phyloP scores from a whole-genome alignment of 257 asterid genomes.

The Euphrasia confusa region DNA sequence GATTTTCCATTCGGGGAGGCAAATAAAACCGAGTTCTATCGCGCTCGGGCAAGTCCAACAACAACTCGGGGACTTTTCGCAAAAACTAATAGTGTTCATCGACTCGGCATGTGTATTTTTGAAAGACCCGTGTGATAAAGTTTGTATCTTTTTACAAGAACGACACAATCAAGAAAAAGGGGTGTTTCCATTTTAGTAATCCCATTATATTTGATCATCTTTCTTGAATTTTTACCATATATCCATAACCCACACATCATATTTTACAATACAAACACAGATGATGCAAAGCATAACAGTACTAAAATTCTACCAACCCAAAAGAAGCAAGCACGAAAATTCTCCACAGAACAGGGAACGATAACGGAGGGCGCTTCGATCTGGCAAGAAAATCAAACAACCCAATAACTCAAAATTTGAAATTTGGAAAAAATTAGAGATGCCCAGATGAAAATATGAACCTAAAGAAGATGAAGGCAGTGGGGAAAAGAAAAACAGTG shows the following conservation, averaged over 20 bases:
- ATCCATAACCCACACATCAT: neutral
- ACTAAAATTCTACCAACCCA: conserved; percentile 38
- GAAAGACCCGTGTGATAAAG: too few relatives aligned
- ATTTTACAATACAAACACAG: too few relatives aligned
- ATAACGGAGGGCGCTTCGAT: conserved; percentile 36
- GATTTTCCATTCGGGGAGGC: neutral
- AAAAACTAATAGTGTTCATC: too few relatives aligned
- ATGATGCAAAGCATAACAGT: neutral
- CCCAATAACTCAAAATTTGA: conserved; percentile 1
- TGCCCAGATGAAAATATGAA: conserved; percentile 11
- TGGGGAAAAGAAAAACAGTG: conserved; percentile 40
- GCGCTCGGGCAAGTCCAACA: too few relatives aligned
- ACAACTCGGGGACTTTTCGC: too few relatives aligned
- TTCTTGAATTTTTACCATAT: neutral
- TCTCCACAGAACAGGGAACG: conserved; percentile 47
- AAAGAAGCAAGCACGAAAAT: conserved; percentile 48
- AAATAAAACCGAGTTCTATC: too few relatives aligned
- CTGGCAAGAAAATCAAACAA: conserved; percentile 29
- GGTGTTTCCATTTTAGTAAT: neutral
- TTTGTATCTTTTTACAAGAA: too few relatives aligned
- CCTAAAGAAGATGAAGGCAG: conserved; percentile 46
- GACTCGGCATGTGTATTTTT: too few relatives aligned
- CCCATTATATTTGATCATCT: neutral
- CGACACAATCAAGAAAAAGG: too few relatives aligned
- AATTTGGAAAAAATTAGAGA: neutral